Evolutionary conservation across 352 stramenopile genomes (phyloP), one percentile per base, ranked within the genome.

Genomic region (Blastocystis sp.): DNA sequence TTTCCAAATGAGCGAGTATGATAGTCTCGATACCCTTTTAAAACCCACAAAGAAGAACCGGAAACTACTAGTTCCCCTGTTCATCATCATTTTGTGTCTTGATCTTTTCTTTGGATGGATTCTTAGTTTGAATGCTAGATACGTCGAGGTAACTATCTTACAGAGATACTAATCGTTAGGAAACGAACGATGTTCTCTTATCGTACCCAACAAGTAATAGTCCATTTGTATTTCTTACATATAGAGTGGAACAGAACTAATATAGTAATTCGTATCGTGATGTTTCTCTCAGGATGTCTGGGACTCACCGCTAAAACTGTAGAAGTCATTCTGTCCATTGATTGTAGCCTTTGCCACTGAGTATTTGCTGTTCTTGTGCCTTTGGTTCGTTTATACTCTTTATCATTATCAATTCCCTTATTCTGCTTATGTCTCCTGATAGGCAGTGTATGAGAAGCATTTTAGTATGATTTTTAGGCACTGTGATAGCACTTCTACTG

Each of bases 21-120:
- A 77, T 56, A 42, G 37, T 51, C 27, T 77, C 3, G 40, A 51
- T 30, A 9, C 30, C 19, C 37, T 51, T 15, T 30, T 77, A 22
- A 33, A 42, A 15, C 64, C 64, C n/a, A 37, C 64, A 22, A 51
- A 42, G 37, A 77, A 77, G 64, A 77, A 77, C 24, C 30, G 40
- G 3, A 51, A 33, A 56, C 15, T 77, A 0, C 64, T 77, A 15
- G 64, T 33, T 17, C 24, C 24, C 6, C 15, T 70, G 17, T 44
- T 35, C 6, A 44, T 44, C 24, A n/a, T 27, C 15, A 40, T 40
- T 6, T 30, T 70, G 27, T 24, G 24, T 44, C 33, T 44, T 40
- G n/a, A 44, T 44, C 24, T 70, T 7, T 24, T 70, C 40, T 70
- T 44, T 19, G 60, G 15, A 70, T 22, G 15, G 60, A 22, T 33